These are phyloP conservation scores for Magnaporthiopsis rhizophila DNA, from an alignment of 2,329 filamentous ascomycete species.

Conservation along the genomic window DNA sequence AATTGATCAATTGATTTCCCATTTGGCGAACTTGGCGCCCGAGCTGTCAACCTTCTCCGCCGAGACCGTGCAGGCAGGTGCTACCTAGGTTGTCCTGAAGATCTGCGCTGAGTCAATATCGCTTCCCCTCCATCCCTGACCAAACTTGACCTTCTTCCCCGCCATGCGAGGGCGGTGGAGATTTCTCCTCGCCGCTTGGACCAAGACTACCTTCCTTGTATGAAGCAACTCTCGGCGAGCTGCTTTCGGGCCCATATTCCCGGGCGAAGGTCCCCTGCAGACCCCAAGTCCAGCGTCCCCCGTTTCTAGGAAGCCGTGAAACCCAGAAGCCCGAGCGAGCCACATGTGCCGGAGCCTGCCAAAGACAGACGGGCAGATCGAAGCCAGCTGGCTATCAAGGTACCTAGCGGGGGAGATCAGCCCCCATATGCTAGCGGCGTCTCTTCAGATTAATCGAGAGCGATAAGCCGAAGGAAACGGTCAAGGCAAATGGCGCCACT, in stretches of 20 bases:
- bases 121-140: neutral
- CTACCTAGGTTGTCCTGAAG: neutral
- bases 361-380: neutral
- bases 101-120: neutral
- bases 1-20: neutral
- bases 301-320: too few species aligned
- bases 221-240: too few species aligned
- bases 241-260: too few species aligned
- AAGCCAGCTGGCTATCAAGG: neutral
- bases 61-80: neutral
- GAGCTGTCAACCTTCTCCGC: too few species aligned
- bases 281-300: neutral
- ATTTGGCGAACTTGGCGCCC: neutral
- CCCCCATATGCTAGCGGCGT: neutral
- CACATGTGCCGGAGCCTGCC: neutral
- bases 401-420: neutral
- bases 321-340: neutral
- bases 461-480: neutral
- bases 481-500: conserved; percentile 23
- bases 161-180: too few species aligned
- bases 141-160: neutral
- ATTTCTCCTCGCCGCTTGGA: neutral
- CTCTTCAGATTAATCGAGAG: conserved; percentile 26
- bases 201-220: neutral
- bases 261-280: neutral